Evolutionary conservation across 495 filamentous ascomycete species (phyloP).

Genomic region (Cenococcum geophilum): DNA sequence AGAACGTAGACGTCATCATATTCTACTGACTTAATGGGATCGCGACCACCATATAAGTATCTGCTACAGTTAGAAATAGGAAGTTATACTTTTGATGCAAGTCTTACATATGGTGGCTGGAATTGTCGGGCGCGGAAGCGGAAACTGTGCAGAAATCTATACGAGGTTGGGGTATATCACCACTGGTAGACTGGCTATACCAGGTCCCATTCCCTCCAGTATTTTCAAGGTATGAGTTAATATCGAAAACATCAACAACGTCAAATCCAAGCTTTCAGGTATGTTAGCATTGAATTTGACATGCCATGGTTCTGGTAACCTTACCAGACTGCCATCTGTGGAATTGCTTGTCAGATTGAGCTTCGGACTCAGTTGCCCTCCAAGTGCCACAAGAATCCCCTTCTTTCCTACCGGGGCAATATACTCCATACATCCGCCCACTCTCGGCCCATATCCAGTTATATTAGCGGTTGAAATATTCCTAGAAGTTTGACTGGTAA

Average conservation of each 20-base stretch:
- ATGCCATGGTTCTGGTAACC: background rate
- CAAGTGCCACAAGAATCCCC: conserved; percentile 40
- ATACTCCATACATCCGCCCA: conserved; percentile 36
- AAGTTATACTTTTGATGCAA: conserved; percentile 10
- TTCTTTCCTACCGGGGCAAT: conserved; percentile 33
- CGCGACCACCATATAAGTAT: conserved; percentile 32
- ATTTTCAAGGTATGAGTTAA: conserved; percentile 40
- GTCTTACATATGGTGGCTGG: conserved; percentile 37
- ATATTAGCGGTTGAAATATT: conserved; percentile 33
- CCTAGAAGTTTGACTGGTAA: conserved; percentile 29
- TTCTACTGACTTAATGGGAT: conserved; percentile 9
- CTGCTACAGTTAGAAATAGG: background rate
- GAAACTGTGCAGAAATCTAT: conserved; percentile 36
- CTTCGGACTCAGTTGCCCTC: conserved; percentile 35
- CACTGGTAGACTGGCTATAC: conserved; percentile 38
- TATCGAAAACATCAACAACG: conserved; percentile 22
- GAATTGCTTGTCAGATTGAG: conserved; percentile 11
- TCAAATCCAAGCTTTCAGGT: conserved; percentile 17
- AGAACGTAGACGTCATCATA: conserved; percentile 40
- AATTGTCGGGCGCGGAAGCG: conserved; percentile 35
- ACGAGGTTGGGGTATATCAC: conserved; percentile 34
- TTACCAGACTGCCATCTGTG: conserved; percentile 23
- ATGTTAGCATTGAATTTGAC: conserved; percentile 8
- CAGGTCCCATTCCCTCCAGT: conserved; percentile 36
- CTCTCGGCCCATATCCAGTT: conserved; percentile 29